Percentiles rank a stretch among this genome's conserved stretches.
Evolutionary conservation across 2,329 filamentous ascomycete species (phyloP).

Genomic region (Raffaelea deltoideospora): DNA sequence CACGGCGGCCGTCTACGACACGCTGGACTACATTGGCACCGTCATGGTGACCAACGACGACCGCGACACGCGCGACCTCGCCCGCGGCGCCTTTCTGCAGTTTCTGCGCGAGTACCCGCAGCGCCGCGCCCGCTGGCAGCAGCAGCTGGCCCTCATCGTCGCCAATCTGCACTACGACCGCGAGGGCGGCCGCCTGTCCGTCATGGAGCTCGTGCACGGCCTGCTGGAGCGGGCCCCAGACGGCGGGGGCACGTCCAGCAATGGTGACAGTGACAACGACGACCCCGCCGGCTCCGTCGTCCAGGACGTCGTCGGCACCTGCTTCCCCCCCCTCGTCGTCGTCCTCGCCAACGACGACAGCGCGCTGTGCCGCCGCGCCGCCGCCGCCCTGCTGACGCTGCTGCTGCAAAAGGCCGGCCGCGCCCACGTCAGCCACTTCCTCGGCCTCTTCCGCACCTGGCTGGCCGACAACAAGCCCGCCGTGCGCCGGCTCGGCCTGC

Average conservation of each 20-base stretch:
- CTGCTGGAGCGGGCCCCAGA: slow-evolving; percentile 67
- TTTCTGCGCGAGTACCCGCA: slow-evolving; percentile 93
- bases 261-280: too few species aligned
- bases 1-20: slow-evolving; percentile 79
- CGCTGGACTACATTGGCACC: slow-evolving; percentile 71
- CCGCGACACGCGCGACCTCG: slow-evolving; percentile 71
- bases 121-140: slow-evolving; percentile 72
- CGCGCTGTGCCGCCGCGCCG: slow-evolving; percentile 69
- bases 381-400: slow-evolving; percentile 63
- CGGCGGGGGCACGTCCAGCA: background rate
- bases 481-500: slow-evolving; percentile 58
- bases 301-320: slow-evolving; percentile 64
- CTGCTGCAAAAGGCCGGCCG: slow-evolving; percentile 66
- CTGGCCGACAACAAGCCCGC: slow-evolving; percentile 56
- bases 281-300: slow-evolving; percentile 46
- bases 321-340: slow-evolving; percentile 77
- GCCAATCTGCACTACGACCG: slow-evolving; percentile 86
- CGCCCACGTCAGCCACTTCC: slow-evolving; percentile 55
- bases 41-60: slow-evolving; percentile 97
- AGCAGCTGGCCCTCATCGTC: slow-evolving; percentile 77
- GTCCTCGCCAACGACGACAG: slow-evolving; percentile 81
- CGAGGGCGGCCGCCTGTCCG: slow-evolving; percentile 74
- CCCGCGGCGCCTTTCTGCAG: slow-evolving; percentile 80
- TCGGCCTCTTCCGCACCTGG: slow-evolving; percentile 60
- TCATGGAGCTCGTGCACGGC: slow-evolving; percentile 81